phyloP scores from a whole-genome alignment of 495 filamentous ascomycete genomes.

The Penicillium robsamsonii region DNA sequence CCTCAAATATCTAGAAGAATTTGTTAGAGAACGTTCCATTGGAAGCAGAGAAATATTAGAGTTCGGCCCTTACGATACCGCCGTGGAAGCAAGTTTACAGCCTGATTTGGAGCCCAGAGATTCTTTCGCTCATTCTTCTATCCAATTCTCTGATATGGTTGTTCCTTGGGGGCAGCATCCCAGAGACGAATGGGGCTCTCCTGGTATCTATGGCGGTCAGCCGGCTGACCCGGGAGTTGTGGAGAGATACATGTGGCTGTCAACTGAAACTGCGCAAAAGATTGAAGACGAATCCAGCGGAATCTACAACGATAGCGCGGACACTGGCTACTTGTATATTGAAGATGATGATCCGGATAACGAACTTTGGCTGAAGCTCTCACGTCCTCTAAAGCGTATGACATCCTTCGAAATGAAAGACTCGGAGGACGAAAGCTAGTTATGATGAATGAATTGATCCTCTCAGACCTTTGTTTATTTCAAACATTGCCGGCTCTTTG shows the following conservation, averaged over 20 bases:
- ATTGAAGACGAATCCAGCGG: conserved; percentile 12
- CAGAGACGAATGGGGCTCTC: conserved; percentile 9
- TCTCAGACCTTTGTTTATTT: no score
- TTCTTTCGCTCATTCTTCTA: conserved; percentile 4
- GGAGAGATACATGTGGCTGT: conserved; percentile 23
- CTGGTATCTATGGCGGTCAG: conserved; percentile 15
- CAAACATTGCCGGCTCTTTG: no score
- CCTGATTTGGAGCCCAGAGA: conserved; percentile 22
- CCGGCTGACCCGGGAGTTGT: conserved; percentile 10
- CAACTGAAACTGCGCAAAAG: conserved; percentile 20
- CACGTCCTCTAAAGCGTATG: conserved; percentile 15
- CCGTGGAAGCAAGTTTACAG: conserved; percentile 14
- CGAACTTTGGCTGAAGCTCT: conserved; percentile 10
- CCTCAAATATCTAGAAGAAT: conserved; percentile 20
- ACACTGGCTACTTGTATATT: conserved; percentile 16
- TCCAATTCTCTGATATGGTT: conserved; percentile 12
- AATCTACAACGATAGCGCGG: conserved; percentile 10
- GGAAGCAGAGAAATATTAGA: conserved; percentile 7
- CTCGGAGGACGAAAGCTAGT: neutral
- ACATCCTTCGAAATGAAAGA: neutral
- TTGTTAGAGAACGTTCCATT: conserved; percentile 13
- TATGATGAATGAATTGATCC: conserved; percentile 32
- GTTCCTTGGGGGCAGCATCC: conserved; percentile 12
- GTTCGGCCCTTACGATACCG: conserved; percentile 13
- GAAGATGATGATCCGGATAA: conserved; percentile 8